A percentile compares a stretch with the other conserved stretches of the same genome.
Conservation (phyloP, 2,329 filamentous ascomycete genomes). For the Arthrobotrys sinensis region DNA sequence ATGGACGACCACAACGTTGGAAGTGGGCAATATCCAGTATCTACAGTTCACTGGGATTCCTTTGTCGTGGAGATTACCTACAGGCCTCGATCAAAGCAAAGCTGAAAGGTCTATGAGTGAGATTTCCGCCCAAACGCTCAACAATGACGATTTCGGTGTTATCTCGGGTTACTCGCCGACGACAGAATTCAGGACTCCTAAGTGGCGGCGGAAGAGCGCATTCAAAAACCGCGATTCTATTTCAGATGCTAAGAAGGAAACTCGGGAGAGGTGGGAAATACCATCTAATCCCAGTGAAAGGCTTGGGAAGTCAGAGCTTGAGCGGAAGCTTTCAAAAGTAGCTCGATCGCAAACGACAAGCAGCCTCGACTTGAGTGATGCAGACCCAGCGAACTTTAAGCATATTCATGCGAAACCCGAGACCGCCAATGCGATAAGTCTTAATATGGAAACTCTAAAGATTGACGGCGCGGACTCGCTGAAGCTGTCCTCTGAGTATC, state of each 20-base stretch:
- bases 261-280: not conserved
- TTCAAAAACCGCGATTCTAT: not conserved
- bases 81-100: slow-evolving; percentile 17
- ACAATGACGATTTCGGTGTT: slow-evolving; percentile 23
- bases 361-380: slow-evolving; percentile 28
- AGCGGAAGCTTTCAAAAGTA: slow-evolving; percentile 20
- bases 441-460: not conserved
- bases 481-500: slow-evolving; percentile 16
- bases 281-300: slow-evolving; percentile 12
- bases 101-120: slow-evolving; percentile 39
- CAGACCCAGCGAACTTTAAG: slow-evolving; percentile 14
- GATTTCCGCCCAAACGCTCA: slow-evolving; percentile 39
- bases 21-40: slow-evolving; percentile 21
- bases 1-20: slow-evolving; percentile 36
- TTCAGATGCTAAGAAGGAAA: slow-evolving; percentile 4
- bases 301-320: slow-evolving; percentile 24
- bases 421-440: not conserved
- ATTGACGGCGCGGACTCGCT: not conserved
- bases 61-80: slow-evolving; percentile 34
- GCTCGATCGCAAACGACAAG: slow-evolving; percentile 25
- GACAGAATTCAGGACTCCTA: slow-evolving; percentile 3
- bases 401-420: not conserved
- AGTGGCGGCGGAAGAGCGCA: slow-evolving; percentile 20
- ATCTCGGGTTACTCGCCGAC: slow-evolving; percentile 29
- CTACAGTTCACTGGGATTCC: slow-evolving; percentile 42